Percentiles rank a stretch among this genome's conserved stretches.
Evolutionary conservation across 768 basidiomycete genomes (phyloP).

Genomic region (Wakefieldia striispora): DNA sequence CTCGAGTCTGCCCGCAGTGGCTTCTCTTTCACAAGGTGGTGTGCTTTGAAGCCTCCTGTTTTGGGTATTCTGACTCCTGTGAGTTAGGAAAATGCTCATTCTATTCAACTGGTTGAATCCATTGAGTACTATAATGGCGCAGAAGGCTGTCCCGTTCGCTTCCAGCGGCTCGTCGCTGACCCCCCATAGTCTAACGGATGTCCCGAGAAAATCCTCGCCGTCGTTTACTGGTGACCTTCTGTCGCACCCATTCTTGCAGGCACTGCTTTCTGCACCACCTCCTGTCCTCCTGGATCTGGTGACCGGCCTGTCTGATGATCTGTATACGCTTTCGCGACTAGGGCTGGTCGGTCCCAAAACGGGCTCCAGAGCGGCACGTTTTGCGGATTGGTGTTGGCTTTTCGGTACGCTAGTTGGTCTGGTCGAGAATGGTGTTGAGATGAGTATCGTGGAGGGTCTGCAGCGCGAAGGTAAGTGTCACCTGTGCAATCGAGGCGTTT

Average conservation of each 20-base stretch:
- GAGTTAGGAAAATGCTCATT: slow-evolving; percentile 68
- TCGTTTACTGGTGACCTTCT: slow-evolving; percentile 22
- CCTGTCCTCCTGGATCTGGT: slow-evolving; percentile 79
- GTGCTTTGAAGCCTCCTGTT: slow-evolving; percentile 6
- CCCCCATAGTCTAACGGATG: slow-evolving; percentile 21
- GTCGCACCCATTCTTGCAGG: slow-evolving; percentile 66
- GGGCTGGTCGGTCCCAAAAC: slow-evolving; percentile 64
- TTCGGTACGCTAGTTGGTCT: slow-evolving; percentile 74
- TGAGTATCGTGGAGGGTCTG: slow-evolving; percentile 62
- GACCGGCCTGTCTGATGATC: slow-evolving; percentile 72
- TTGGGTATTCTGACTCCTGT: slow-evolving; percentile 3
- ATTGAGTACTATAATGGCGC: slow-evolving; percentile 65
- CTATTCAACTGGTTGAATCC: slow-evolving; percentile 86
- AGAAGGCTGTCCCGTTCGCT: slow-evolving; percentile 65
- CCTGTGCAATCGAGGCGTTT: background rate
- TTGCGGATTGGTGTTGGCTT: slow-evolving; percentile 89
- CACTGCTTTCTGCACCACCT: slow-evolving; percentile 75
- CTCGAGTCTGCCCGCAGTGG: slow-evolving; percentile 54
- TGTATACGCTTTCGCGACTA: slow-evolving; percentile 70
- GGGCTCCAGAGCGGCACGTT: slow-evolving; percentile 68
- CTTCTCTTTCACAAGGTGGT: slow-evolving; percentile 72
- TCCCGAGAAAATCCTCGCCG: slow-evolving; percentile 3
- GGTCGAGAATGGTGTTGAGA: slow-evolving; percentile 81
- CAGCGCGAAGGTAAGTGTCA: slow-evolving; percentile 55
- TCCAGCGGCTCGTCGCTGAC: slow-evolving; percentile 28